Base-by-base conservation (phyloP, 768 basidiomycete species). In the Auriscalpium microsporum region DNA sequence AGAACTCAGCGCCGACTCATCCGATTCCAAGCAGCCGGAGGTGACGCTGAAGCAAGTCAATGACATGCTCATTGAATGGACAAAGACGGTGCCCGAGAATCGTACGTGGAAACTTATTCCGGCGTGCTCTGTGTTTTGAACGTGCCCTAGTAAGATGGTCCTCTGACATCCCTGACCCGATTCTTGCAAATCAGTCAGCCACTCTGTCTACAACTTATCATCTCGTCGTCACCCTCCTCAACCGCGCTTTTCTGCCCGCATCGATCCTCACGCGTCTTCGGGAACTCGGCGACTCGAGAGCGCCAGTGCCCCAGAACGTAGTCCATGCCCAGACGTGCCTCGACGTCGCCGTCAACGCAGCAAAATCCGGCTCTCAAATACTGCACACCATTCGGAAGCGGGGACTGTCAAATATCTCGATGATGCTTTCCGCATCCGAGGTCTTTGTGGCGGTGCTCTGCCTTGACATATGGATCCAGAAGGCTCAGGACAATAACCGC, bases 231-330 rank as follows among this genome's bases (percentile, higher is more conserved):
- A 89, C 91, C 58, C 72, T 87, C 37, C 75, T 89, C 40, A 88
- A 91, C 67, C 82, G 88, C 2, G 84, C 87, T 0, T 90, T 89
- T 69, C 83, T 92, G 54, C 84, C 84, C 7, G 46, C 55, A 10
- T 49, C 58, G 14, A 16, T 53, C 23, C 17, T 28, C 28, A 28
- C 48, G 3, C 21, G 59, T n/a, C 45, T 59, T 44, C 54, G 48
- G 11, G 52, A 51, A 3, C 49, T 56, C 35, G 50, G 53, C 28
- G 50, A 54, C 19, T 45, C 53, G 2, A 9, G 10, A 6, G 35
- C 23, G 19, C 45, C 40, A n/a, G 19, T 34, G 9, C 38, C 47
- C 23, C 48, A 50, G 4, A 40, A 37, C 35, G 36, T 50, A 36
- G 19, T 48, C 5, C 50, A 53, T 3, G 58, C 61, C 11, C 37